Evolutionary conservation across 495 filamentous ascomycete genomes (phyloP), one percentile per base, ranked within the genome.

Genomic region (Xylaria scruposa): DNA sequence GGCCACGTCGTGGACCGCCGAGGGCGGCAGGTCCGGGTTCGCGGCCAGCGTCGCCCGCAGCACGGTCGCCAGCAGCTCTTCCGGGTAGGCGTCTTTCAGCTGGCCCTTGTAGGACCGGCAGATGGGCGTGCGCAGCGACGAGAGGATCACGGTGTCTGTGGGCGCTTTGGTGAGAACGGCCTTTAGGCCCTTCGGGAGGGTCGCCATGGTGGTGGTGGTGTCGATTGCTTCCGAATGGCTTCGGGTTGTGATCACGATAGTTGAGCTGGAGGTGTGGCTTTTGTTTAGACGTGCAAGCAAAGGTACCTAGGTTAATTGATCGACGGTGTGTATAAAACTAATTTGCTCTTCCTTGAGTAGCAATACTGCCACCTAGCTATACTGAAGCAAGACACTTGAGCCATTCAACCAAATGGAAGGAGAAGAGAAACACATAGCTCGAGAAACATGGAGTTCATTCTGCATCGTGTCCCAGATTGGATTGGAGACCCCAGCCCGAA

Each of bases 81-180:
- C 94, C 21, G 95, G 94, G 81, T 95, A 94, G 56, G 95, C 90
- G 81, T 97, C 92, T 80, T 92, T 92, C 75, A 98, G 92, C 47
- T 89, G 88, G 75, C 95, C 95, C 80, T 93, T 93, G 81, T 91
- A 89, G 68, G 92, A 91, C 70, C 94, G 92, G 60, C 90, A 91
- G 73, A 97, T 89, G 46, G 94, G 91, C 21, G 94, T 97, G 56
- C 94, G 93, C 68, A 97, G 88, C 9, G 93, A 90, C 40, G 94
- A 95, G 72, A 97, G 90, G 78, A 98, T 92, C 79, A 98, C 93
- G 58, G 94, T 88, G 80, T 97, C 94, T 31, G 89, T 87, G 21
- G 93, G 92, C 4, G 90, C 85, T 79, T 94, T 97, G 77, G 90
- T 83, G 49, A 97, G 90, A 75, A 97, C 90, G 76, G 93, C 88